Evolutionary conservation across 805 yeast genomes (phyloP).

Genomic region (Teunomyces lycoperdinae): DNA sequence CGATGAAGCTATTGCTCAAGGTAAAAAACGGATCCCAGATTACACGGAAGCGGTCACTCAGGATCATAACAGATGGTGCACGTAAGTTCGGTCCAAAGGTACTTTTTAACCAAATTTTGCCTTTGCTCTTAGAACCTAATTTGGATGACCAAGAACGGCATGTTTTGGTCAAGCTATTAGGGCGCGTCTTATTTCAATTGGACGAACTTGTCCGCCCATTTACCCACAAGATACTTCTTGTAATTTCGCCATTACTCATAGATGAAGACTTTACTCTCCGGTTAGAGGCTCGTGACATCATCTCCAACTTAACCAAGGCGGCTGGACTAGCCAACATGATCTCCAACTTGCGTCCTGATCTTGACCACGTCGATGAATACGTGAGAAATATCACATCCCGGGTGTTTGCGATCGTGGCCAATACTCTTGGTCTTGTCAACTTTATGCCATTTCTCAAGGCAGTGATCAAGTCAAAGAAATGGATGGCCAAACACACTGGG

Average conservation of each 20-base stretch:
- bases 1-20: constrained; percentile 61
- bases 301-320: constrained; percentile 71
- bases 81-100: constrained; percentile 64
- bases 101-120: constrained; percentile 69
- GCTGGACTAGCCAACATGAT: constrained; percentile 82
- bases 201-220: constrained; percentile 68
- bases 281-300: constrained; percentile 74
- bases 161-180: constrained; percentile 71
- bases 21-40: constrained; percentile 77
- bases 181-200: constrained; percentile 62
- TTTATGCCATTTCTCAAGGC: constrained; percentile 80
- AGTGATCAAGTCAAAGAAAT: constrained; percentile 70
- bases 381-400: constrained; percentile 74
- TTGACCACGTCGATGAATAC: constrained; percentile 79
- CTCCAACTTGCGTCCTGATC: constrained; percentile 74
- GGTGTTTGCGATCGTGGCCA: constrained; percentile 80
- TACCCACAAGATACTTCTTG: constrained; percentile 68
- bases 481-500: constrained; percentile 87
- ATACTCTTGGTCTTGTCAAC: constrained; percentile 68
- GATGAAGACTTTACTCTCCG: constrained; percentile 79
- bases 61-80: constrained; percentile 64
- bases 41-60: constrained; percentile 64
- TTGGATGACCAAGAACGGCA: constrained; percentile 84
- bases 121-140: constrained; percentile 67
- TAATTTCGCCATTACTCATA: constrained; percentile 72